Conservation (phyloP, 345 rosid species). For the Hevea brasiliensis region DNA sequence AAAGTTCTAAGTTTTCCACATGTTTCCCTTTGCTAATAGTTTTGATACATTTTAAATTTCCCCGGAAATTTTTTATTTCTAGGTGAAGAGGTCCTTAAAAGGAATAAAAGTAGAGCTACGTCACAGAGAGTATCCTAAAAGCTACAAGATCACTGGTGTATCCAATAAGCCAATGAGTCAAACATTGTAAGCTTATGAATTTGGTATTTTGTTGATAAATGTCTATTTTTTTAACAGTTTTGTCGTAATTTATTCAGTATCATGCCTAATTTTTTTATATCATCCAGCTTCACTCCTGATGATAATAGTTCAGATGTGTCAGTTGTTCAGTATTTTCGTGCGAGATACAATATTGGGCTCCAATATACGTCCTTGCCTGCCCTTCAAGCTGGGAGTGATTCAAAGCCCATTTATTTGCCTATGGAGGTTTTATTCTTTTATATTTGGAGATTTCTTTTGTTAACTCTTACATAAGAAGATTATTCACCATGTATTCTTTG, state of each 20-base stretch:
- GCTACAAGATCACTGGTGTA: constrained; percentile 50
- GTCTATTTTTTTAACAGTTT: not conserved
- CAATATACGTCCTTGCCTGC: constrained; percentile 48
- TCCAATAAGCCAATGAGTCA: constrained; percentile 45
- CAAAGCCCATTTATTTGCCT: constrained; percentile 57
- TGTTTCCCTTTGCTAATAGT: not conserved
- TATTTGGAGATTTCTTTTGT: not conserved
- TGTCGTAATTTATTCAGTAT: not conserved
- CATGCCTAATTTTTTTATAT: not conserved
- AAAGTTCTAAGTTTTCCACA: not conserved
- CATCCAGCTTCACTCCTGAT: constrained; percentile 55
- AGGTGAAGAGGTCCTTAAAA: constrained; percentile 59
- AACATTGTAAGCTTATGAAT: constrained; percentile 43
- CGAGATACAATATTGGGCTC: constrained; percentile 42
- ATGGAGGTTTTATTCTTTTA: constrained; percentile 63
- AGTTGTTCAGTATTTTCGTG: constrained; percentile 53
- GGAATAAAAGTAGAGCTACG: constrained; percentile 45
- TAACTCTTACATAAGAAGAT: no score
- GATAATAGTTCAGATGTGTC: constrained; percentile 29
- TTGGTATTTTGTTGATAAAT: not conserved
- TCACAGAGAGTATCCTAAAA: constrained; percentile 25
- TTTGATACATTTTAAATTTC: not conserved
- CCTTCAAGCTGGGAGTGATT: constrained; percentile 58
- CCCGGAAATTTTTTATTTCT: not conserved
- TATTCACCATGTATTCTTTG: not conserved